Percentiles rank a stretch among this genome's conserved stretches.
Evolutionary conservation across 805 yeast species (phyloP).

Genomic region (Cyberlindnera sargentensis): DNA sequence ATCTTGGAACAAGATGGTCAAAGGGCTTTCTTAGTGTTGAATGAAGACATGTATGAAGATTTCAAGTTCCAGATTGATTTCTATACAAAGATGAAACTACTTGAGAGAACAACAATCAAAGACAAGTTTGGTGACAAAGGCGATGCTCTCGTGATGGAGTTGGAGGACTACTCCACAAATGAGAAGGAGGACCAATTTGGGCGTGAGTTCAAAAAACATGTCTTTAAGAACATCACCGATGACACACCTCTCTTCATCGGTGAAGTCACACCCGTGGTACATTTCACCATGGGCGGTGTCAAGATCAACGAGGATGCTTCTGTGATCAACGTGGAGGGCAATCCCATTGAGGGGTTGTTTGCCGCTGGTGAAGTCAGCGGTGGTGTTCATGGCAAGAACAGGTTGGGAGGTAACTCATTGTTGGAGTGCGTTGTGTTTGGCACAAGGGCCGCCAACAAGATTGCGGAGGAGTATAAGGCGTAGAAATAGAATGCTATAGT

Average conservation of each 20-base stretch:
- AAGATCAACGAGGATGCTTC: slow-evolving; percentile 42
- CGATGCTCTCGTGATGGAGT: slow-evolving; percentile 15
- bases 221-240: slow-evolving; percentile 23
- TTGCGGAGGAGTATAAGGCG: background rate
- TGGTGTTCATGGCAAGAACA: slow-evolving; percentile 59
- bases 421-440: slow-evolving; percentile 41
- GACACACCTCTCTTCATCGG: slow-evolving; percentile 37
- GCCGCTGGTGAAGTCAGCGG: slow-evolving; percentile 68
- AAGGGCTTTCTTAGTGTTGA: slow-evolving; percentile 31
- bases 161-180: slow-evolving; percentile 15
- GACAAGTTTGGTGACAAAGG: slow-evolving; percentile 23
- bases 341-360: slow-evolving; percentile 36
- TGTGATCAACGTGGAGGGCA: slow-evolving; percentile 30
- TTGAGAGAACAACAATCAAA: slow-evolving; percentile 24
- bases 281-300: slow-evolving; percentile 65
- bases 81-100: slow-evolving; percentile 34
- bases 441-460: slow-evolving; percentile 36
- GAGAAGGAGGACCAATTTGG: slow-evolving; percentile 27
- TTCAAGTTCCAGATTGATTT: slow-evolving; percentile 46
- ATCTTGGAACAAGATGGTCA: slow-evolving; percentile 28
- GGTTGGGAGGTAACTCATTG: slow-evolving; percentile 32
- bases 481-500: background rate
- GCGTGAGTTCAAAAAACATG: slow-evolving; percentile 28
- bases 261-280: slow-evolving; percentile 53
- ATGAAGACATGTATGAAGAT: slow-evolving; percentile 36